A percentile compares a stretch with the other conserved stretches of the same genome.
Evolutionary conservation across 148 eudicot species (phyloP).

Genomic region (Amaranthus cruentus): DNA sequence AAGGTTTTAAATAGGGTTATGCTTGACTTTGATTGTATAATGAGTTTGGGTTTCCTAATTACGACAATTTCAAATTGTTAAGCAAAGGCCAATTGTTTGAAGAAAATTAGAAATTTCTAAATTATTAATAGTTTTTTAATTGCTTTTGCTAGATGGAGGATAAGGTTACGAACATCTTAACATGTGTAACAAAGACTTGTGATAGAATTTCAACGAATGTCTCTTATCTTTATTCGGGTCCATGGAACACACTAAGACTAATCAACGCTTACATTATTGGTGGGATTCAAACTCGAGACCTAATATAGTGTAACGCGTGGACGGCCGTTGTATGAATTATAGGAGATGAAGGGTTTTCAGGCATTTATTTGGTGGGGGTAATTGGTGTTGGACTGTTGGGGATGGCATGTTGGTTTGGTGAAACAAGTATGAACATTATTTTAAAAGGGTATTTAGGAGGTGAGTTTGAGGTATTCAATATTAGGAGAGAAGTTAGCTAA

Average conservation of each 20-base stretch:
- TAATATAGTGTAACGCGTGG: not conserved
- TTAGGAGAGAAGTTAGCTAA: slow-evolving; percentile 15
- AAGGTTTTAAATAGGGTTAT: not conserved
- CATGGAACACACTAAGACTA: not conserved
- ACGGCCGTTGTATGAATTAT: not conserved
- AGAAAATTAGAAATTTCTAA: not conserved
- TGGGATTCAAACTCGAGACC: not conserved
- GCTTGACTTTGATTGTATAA: not conserved
- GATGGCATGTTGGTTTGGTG: slow-evolving; percentile 15
- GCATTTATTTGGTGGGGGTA: not conserved
- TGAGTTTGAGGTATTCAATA: slow-evolving; percentile 16
- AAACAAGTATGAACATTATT: slow-evolving; percentile 9
- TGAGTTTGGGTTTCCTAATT: not conserved
- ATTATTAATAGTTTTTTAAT: not conserved
- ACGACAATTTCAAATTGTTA: not conserved
- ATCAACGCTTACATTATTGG: not conserved
- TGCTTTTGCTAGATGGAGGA: not conserved
- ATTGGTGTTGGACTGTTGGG: not conserved
- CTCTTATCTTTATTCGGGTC: not conserved
- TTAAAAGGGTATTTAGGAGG: slow-evolving; percentile 9
- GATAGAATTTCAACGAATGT: not conserved
- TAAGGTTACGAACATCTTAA: slow-evolving; percentile 4
- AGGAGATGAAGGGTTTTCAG: not conserved
- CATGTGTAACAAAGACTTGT: not conserved
- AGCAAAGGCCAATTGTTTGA: not conserved